Evolutionary conservation across 495 filamentous ascomycete genomes (phyloP), one percentile per base, ranked within the genome.

Genomic region (Cercophora samala): DNA sequence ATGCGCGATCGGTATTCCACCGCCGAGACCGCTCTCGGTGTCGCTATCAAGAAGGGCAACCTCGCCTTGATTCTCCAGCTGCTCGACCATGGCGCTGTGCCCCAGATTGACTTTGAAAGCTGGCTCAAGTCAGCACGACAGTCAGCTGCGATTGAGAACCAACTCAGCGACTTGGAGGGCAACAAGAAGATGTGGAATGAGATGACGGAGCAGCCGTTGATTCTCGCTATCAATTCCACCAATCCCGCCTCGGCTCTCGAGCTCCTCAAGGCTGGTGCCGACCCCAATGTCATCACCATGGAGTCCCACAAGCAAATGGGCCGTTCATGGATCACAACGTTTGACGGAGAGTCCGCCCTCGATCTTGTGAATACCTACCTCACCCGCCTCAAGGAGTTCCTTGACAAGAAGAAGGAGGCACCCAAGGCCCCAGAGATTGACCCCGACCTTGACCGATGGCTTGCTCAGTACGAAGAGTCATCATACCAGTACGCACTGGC

Each of bases 181-280:
- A 85, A 85, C 55, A 65, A 82, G 58, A 68, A 72, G 0, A 26
- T 58, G 1, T 87, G 83, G 70, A 59, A 79, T 0, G 21, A 70
- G 9, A 63, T 64, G 17, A 63, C 80, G 0, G 74, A 81, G 24
- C 90, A 92, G 71, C 89, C 89, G 1, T 75, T 92, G 37, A 70
- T 90, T 3, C 60, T 81, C 5, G 90, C 90, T 0, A 77, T 89
- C 3, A 63, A 75, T 1, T 80, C 79, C 5, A 70, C 83, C 11
- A 70, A 86, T 46, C 86, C 86, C 0, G 69, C 79, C 2, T 58
- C 85, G 15, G 87, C 85, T 5, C 65, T 87, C 4, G 80, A 84
- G 22, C 77, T 93, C 4, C 71, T 93, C 0, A 74, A 80, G 26
- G 80, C 75, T 29, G 90, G 90, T 15, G 88, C 78, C 1, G 83